Percentiles rank a stretch among this genome's conserved stretches.
Conservation (phyloP, 495 filamentous ascomycete species). For the Staphylotrichum tortipilum region DNA sequence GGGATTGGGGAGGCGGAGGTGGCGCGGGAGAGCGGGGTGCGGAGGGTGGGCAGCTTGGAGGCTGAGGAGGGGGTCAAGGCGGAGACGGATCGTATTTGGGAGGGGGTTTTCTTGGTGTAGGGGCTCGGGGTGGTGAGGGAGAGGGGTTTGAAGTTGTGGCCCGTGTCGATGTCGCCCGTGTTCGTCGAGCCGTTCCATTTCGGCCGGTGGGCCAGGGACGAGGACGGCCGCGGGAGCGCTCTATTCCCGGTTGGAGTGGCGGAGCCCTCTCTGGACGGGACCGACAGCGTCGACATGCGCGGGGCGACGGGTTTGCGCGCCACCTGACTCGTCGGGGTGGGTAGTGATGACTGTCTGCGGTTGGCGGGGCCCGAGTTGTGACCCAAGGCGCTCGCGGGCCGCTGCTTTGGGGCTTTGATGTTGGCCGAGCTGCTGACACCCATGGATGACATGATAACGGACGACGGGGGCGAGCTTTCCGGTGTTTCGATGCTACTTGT, state of each 20-base stretch:
- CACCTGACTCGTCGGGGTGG: conserved; percentile 16
- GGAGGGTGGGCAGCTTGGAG: conserved; percentile 39
- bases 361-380: conserved; percentile 36
- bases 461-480: conserved; percentile 84
- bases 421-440: conserved; percentile 39
- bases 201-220: conserved; percentile 51
- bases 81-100: conserved; percentile 28
- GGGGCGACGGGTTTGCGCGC: conserved; percentile 25
- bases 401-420: conserved; percentile 33
- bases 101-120: conserved; percentile 43
- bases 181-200: conserved; percentile 75
- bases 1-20: conserved; percentile 33
- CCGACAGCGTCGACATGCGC: conserved; percentile 30
- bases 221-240: conserved; percentile 39
- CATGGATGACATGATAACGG: conserved; percentile 59
- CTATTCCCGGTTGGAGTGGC: conserved; percentile 50
- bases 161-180: conserved; percentile 55
- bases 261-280: conserved; percentile 40
- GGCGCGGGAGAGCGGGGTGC: conserved; percentile 37
- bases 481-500: conserved; percentile 71
- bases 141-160: conserved; percentile 62
- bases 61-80: conserved; percentile 30
- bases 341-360: conserved; percentile 25
- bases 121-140: conserved; percentile 54
- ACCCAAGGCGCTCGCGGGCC: conserved; percentile 30